These are phyloP conservation scores for Coriolopsis trogii DNA, from an alignment of 1,284 basidiomycete genomes.

Conservation along the genomic window DNA sequence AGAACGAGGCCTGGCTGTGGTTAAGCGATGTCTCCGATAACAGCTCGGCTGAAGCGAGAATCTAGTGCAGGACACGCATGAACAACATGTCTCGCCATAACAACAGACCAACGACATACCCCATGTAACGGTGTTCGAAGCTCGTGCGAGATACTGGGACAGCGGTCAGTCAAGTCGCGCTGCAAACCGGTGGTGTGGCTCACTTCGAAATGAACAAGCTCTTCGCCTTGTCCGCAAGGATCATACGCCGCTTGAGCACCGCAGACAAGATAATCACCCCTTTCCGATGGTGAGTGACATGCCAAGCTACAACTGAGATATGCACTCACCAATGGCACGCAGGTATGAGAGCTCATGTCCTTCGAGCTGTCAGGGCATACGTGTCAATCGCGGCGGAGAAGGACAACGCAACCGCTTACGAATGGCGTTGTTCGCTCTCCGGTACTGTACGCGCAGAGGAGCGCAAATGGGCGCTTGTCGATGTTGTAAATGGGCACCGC, in stretches of 20 bases:
- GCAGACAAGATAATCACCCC: constrained; percentile 95
- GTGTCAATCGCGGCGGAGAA: not conserved
- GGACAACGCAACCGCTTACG: constrained; percentile 39
- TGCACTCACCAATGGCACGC: constrained; percentile 71
- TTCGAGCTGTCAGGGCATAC: constrained; percentile 60
- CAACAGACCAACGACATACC: constrained; percentile 40
- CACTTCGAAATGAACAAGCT: constrained; percentile 90
- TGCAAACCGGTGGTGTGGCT: constrained; percentile 17
- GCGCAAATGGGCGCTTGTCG: constrained; percentile 90
- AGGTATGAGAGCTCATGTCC: constrained; percentile 93
- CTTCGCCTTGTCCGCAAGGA: constrained; percentile 92
- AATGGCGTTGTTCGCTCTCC: constrained; percentile 80
- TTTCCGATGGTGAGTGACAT: constrained; percentile 18
- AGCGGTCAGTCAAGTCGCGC: constrained; percentile 15
- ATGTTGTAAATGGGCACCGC: constrained; percentile 93
- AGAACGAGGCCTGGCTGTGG: constrained; percentile 83
- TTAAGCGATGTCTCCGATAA: constrained; percentile 83
- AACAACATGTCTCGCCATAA: not conserved
- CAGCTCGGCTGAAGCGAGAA: constrained; percentile 89
- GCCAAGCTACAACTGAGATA: not conserved
- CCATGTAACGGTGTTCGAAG: constrained; percentile 89
- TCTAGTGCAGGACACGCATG: constrained; percentile 45
- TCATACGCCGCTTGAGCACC: constrained; percentile 91
- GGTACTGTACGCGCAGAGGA: constrained; percentile 90
- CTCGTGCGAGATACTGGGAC: constrained; percentile 88